These are phyloP conservation scores for Gnaphalium uliginosum DNA, from an alignment of 129 eudicot genomes.

Conservation along the genomic window DNA sequence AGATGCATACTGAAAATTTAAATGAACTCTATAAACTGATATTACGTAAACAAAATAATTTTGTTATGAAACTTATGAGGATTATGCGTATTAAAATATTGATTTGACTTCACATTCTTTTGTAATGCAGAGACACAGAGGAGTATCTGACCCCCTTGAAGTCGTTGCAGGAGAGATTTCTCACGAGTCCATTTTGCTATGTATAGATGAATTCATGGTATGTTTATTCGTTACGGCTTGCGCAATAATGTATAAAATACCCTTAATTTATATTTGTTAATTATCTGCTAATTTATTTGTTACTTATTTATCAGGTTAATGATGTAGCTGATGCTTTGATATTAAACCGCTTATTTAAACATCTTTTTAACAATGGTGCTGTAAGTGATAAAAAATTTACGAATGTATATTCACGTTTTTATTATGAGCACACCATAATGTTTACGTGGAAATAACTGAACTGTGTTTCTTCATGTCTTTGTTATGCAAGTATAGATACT, in stretches of 20 bases:
- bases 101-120: slow-evolving; percentile 1
- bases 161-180: slow-evolving; percentile 91
- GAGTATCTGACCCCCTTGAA: slow-evolving; percentile 93
- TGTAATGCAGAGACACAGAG: slow-evolving; percentile 70
- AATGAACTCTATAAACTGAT: neutral
- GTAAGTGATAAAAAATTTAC: slow-evolving; percentile 47
- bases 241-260: slow-evolving; percentile 19
- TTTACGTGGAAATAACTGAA: slow-evolving; percentile 6
- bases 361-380: slow-evolving; percentile 66
- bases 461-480: neutral
- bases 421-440: neutral
- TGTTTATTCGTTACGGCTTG: slow-evolving; percentile 18
- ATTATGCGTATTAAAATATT: neutral
- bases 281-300: neutral
- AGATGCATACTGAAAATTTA: neutral
- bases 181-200: slow-evolving; percentile 77
- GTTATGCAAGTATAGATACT: slow-evolving; percentile 60
- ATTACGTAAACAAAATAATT: neutral
- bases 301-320: slow-evolving; percentile 50
- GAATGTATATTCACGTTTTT: neutral
- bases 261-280: neutral
- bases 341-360: slow-evolving; percentile 83
- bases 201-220: slow-evolving; percentile 98
- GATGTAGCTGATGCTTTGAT: slow-evolving; percentile 97
- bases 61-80: neutral